Base-by-base conservation (phyloP, 2,329 filamentous ascomycete genomes). In the Teratosphaeria gauchensis region DNA sequence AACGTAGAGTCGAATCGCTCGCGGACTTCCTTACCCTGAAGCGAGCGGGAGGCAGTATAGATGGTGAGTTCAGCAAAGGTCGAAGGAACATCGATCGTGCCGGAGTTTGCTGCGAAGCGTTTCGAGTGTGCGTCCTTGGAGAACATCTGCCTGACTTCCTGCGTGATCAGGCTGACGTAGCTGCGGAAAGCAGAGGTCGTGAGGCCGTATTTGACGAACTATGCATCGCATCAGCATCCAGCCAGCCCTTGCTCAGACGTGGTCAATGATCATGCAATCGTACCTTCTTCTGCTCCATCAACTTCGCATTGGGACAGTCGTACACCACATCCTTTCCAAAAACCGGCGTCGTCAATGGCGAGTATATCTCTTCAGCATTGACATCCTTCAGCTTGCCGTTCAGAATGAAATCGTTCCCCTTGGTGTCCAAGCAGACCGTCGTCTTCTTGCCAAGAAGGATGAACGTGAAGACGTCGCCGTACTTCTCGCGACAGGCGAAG, bases 271-370 rank as follows among this genome's bases (percentile, higher is more conserved):
- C 33, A 19, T 21, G 42, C n/a, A n/a, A 56, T 56, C 75, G 62
- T 73, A 91, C 89, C 84, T 92, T 94, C 80, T 95, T 95, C 80
- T 95, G 90, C 77, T 95, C 90, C 90, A 95, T 95, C 70, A 95
- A 82, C 76, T 95, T 95, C 59, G 89, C 81, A 72, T 95, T 95
- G 51, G 90, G 89, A 76, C 90, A 94, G 73, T 95, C 90, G 72
- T 95, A 95, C 57, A 95, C 89, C 30, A 95, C 90, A 76, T 92
- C 87, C 67, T 84, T 85, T 65, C 90, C 90, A 71, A 95, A 95
- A 2, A 86, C 83, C 52, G 83, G 83, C 5, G 82, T 84, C 28
- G 80, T 84, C 59, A 96, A 80, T 58, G 89, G 87, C 58, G 84
- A 87, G 76, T 95, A 95, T 63, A 95, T 89, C 69, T 96, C 90